Percentiles rank a stretch among this genome's conserved stretches.
These are phyloP conservation scores for Taphrina communis DNA, from an alignment of 1,139 yeast species.

Conservation along the genomic window DNA sequence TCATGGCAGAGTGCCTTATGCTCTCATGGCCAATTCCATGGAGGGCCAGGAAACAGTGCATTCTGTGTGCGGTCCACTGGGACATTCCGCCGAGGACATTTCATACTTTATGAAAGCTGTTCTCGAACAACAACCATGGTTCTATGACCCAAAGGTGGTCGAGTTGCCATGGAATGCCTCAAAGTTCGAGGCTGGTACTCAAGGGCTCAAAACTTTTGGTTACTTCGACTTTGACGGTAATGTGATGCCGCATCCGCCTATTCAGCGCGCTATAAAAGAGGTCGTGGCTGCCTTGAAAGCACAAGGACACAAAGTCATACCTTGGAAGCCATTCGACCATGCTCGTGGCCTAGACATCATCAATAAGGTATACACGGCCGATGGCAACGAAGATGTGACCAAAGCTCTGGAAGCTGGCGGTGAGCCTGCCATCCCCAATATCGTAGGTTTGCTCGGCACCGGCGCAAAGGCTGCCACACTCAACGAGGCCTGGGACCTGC, in stretches of 20 bases:
- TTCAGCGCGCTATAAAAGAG: conserved; percentile 57
- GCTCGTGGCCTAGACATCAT: conserved; percentile 50
- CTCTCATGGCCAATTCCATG: conserved; percentile 50
- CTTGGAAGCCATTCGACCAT: conserved; percentile 54
- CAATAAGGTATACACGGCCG: conserved; percentile 56
- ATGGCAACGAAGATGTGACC: conserved; percentile 57
- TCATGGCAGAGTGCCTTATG: conserved; percentile 55
- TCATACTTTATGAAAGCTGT: conserved; percentile 61
- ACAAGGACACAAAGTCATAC: conserved; percentile 58
- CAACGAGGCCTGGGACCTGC: conserved; percentile 52
- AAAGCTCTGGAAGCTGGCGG: conserved; percentile 54
- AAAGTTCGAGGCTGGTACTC: conserved; percentile 48
- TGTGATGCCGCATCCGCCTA: conserved; percentile 66
- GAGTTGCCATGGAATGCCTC: conserved; percentile 60
- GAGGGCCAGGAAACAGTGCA: conserved; percentile 54
- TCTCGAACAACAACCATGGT: conserved; percentile 63
- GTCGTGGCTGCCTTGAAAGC: conserved; percentile 54
- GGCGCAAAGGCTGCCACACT: conserved; percentile 44
- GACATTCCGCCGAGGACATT: conserved; percentile 61
- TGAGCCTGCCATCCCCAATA: conserved; percentile 54
- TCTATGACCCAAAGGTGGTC: conserved; percentile 57
- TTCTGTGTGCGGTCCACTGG: conserved; percentile 57
- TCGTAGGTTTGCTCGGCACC: conserved; percentile 12
- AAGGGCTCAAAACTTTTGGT: conserved; percentile 43
- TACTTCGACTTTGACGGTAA: conserved; percentile 58